Evolutionary conservation across 1,284 basidiomycete genomes (phyloP).

Genomic region (Cutaneotrichosporon cutaneum): DNA sequence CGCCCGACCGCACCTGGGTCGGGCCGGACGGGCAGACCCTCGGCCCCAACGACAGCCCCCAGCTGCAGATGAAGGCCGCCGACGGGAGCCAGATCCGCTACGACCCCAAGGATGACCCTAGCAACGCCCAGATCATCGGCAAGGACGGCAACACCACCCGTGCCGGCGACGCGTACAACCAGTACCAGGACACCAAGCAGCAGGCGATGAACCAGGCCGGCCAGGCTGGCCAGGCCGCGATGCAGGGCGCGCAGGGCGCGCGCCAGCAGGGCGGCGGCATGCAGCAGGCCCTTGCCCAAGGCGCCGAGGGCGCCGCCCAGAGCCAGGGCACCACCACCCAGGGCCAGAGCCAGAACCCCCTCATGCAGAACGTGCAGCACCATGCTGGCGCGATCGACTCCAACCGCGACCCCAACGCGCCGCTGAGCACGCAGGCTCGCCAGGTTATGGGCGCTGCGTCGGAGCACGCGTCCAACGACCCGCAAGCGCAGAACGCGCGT

Average conservation of each 20-base stretch:
- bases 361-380: slow-evolving; percentile 53
- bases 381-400: slow-evolving; percentile 57
- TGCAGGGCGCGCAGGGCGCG: slow-evolving; percentile 11
- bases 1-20: slow-evolving; percentile 6
- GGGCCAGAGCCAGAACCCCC: slow-evolving; percentile 54
- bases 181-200: slow-evolving; percentile 52
- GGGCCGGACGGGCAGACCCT: slow-evolving; percentile 16
- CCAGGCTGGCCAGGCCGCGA: slow-evolving; percentile 39
- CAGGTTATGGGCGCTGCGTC: slow-evolving; percentile 44
- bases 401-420: slow-evolving; percentile 53
- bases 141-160: slow-evolving; percentile 39
- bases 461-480: slow-evolving; percentile 55
- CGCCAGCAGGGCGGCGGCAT: slow-evolving; percentile 17
- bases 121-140: slow-evolving; percentile 46
- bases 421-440: slow-evolving; percentile 43
- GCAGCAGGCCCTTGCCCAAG: background rate
- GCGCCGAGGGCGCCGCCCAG: background rate
- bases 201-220: slow-evolving; percentile 42
- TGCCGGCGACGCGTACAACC: slow-evolving; percentile 43
- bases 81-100: slow-evolving; percentile 52
- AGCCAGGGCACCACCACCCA: slow-evolving; percentile 16
- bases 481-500: slow-evolving; percentile 56
- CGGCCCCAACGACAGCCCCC: slow-evolving; percentile 50
- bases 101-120: slow-evolving; percentile 53
- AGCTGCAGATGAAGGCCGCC: slow-evolving; percentile 48